Conservation (phyloP, 1,139 yeast species). For the Pichia sp. region DNA sequence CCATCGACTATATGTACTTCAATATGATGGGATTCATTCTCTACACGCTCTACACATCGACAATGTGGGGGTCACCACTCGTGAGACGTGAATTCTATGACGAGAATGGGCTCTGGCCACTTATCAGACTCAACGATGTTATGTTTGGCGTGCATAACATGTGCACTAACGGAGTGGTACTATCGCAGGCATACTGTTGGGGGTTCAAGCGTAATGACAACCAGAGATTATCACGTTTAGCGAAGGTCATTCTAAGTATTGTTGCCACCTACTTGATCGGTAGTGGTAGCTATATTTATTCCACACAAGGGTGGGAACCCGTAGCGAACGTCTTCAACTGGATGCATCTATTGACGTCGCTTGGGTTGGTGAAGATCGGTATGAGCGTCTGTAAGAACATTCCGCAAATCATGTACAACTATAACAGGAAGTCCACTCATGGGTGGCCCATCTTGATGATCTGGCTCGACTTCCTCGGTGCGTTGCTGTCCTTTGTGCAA, state of each 20-base stretch:
- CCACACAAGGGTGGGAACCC: constrained; percentile 11
- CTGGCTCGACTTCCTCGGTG: constrained; percentile 27
- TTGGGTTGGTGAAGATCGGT: constrained; percentile 39
- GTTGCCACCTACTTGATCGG: constrained; percentile 14
- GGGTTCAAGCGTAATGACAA: constrained; percentile 26
- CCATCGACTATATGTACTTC: constrained; percentile 27
- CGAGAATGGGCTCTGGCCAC: constrained; percentile 21
- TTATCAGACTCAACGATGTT: constrained; percentile 25
- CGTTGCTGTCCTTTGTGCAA: constrained; percentile 23
- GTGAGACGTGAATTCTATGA: constrained; percentile 24
- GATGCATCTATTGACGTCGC: constrained; percentile 25
- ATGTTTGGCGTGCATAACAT: constrained; percentile 25
- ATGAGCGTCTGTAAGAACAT: constrained; percentile 45
- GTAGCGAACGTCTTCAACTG: constrained; percentile 18
- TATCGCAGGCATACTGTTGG: constrained; percentile 27
- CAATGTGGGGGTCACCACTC: constrained; percentile 15
- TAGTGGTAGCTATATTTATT: constrained; percentile 14
- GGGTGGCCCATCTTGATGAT: constrained; percentile 34
- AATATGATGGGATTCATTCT: constrained; percentile 26
- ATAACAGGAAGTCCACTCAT: constrained; percentile 45
- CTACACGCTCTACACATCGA: constrained; percentile 23
- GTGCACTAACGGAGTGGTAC: constrained; percentile 19
- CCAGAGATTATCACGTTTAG: constrained; percentile 19
- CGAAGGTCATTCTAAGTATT: constrained; percentile 15
- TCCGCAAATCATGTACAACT: constrained; percentile 47